Conservation (phyloP, 2,329 filamentous ascomycete species). For the Ambrosiella beaveri region DNA sequence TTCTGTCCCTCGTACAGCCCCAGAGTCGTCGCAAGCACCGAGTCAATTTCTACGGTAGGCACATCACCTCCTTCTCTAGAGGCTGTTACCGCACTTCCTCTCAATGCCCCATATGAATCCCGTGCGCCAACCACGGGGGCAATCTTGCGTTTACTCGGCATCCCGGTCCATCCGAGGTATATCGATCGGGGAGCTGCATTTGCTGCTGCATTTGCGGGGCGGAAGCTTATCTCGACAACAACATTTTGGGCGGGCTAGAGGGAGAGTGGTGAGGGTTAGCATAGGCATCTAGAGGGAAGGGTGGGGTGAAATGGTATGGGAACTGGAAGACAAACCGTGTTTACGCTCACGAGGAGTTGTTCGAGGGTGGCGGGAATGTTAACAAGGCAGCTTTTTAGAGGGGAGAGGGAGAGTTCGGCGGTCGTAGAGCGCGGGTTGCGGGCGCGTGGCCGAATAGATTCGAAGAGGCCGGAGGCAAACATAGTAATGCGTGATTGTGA, state of each 20-base stretch:
- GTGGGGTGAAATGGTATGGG: neutral
- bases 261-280: conserved; percentile 15
- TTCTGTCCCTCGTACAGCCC: conserved; percentile 70
- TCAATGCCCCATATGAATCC: conserved; percentile 48
- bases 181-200: conserved; percentile 46
- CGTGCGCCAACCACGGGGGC: conserved; percentile 53
- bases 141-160: conserved; percentile 78
- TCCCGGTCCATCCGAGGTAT: conserved; percentile 91
- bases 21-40: conserved; percentile 60
- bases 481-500: neutral
- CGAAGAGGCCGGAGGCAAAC: conserved; percentile 11
- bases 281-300: neutral
- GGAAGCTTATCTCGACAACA: conserved; percentile 75
- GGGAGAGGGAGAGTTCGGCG: conserved; percentile 70
- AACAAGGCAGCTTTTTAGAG: conserved; percentile 85
- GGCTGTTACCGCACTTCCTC: conserved; percentile 26
- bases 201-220: conserved; percentile 24
- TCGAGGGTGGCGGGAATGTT: conserved; percentile 79
- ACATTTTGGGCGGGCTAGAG: conserved; percentile 80
- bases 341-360: conserved; percentile 69
- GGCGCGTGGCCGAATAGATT: conserved; percentile 12
- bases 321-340: conserved; percentile 47
- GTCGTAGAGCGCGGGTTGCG: conserved; percentile 46
- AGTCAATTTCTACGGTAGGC: conserved; percentile 68
- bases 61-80: conserved; percentile 55